Conservation (phyloP, 2,329 filamentous ascomycete genomes). For the Penicillium expansum region DNA sequence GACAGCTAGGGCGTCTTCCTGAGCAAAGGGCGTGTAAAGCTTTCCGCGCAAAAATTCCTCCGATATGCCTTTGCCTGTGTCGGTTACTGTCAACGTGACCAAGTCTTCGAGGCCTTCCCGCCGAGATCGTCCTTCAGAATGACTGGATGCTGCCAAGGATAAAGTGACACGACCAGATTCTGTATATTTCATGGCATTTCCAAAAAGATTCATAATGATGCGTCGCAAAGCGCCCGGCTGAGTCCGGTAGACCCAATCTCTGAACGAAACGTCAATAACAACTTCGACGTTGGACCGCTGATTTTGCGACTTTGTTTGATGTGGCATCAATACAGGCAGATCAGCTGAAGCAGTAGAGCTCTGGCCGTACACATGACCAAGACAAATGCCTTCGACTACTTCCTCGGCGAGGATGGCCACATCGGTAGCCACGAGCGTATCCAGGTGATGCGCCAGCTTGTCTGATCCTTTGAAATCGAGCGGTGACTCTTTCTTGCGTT, state of each 20-base stretch:
- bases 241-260: slow-evolving; percentile 54
- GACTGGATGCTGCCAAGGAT: slow-evolving; percentile 33
- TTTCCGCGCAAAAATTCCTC: slow-evolving; percentile 59
- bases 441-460: slow-evolving; percentile 34
- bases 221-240: slow-evolving; percentile 55
- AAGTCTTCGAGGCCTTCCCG: slow-evolving; percentile 35
- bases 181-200: slow-evolving; percentile 64
- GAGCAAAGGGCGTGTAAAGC: slow-evolving; percentile 57
- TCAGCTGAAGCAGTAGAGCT: slow-evolving; percentile 27
- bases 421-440: slow-evolving; percentile 39
- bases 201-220: slow-evolving; percentile 62
- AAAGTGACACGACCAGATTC: slow-evolving; percentile 52
- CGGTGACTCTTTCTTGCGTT: slow-evolving; percentile 25
- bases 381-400: slow-evolving; percentile 54
- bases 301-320: slow-evolving; percentile 8
- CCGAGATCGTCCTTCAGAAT: slow-evolving; percentile 30
- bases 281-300: slow-evolving; percentile 42
- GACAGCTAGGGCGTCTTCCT: slow-evolving; percentile 59
- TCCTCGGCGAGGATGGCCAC: slow-evolving; percentile 52
- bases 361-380: slow-evolving; percentile 47
- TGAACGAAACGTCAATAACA: slow-evolving; percentile 52
- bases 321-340: slow-evolving; percentile 23
- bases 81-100: slow-evolving; percentile 51
- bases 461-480: slow-evolving; percentile 31
- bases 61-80: slow-evolving; percentile 66